phyloP scores from a whole-genome alignment of 805 yeast genomes.

The Candida coquimbonensis region DNA sequence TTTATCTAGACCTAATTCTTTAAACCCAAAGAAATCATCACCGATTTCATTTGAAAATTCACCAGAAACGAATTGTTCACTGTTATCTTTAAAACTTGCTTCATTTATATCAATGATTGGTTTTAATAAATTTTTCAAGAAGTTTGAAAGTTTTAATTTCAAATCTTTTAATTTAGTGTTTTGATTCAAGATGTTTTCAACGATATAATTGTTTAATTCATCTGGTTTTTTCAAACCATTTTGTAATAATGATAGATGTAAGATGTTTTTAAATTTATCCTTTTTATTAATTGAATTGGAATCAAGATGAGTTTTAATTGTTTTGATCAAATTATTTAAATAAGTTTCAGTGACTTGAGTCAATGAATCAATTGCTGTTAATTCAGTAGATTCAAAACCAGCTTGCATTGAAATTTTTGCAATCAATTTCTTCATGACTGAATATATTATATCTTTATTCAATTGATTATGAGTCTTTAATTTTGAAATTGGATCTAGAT shows the following conservation, averaged over 20 bases:
- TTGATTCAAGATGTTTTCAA: slow-evolving; percentile 65
- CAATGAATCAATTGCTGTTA: slow-evolving; percentile 67
- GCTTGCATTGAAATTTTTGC: slow-evolving; percentile 82
- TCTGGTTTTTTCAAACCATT: slow-evolving; percentile 83
- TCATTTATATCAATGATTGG: slow-evolving; percentile 74
- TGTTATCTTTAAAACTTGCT: slow-evolving; percentile 75
- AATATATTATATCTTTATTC: slow-evolving; percentile 53
- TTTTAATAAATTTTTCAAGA: slow-evolving; percentile 72
- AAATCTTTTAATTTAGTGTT: slow-evolving; percentile 63
- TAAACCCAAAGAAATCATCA: slow-evolving; percentile 97
- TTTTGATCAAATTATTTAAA: slow-evolving; percentile 62
- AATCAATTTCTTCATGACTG: slow-evolving; percentile 60
- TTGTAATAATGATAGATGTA: slow-evolving; percentile 63
- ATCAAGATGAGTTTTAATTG: slow-evolving; percentile 67
- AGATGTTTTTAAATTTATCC: slow-evolving; percentile 35
- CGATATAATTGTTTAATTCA: slow-evolving; percentile 64
- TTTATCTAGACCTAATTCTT: slow-evolving; percentile 85
- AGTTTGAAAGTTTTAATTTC: slow-evolving; percentile 54
- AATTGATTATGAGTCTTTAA: slow-evolving; percentile 60
- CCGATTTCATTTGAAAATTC: slow-evolving; percentile 92
- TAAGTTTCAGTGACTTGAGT: slow-evolving; percentile 82
- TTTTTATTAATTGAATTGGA: slow-evolving; percentile 35
- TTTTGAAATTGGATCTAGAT: slow-evolving; percentile 78
- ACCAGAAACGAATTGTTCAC: slow-evolving; percentile 92
- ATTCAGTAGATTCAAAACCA: slow-evolving; percentile 83